Evolutionary conservation across 2,329 filamentous ascomycete genomes (phyloP), one percentile per base, ranked within the genome.

Genomic region (Aspergillus novoparasiticus): DNA sequence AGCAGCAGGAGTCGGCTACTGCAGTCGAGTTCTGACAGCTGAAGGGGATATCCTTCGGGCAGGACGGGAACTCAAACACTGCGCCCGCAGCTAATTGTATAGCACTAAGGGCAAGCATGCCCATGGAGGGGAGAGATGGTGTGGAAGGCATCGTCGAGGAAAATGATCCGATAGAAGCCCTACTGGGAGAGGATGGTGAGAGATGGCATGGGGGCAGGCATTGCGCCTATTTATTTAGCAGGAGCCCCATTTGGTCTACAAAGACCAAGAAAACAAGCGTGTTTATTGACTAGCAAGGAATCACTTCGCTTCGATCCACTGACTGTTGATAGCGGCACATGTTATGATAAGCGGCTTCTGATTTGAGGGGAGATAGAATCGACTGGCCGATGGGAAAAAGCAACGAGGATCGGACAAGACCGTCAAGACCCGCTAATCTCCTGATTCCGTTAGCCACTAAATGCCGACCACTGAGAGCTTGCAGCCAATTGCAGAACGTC

Each of bases 21-120:
- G 75, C 76, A 5, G 82, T 83, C 6, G 81, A 83, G 70, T 85
- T 86, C 60, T 85, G 82, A 69, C 86, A 88, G 71, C 85, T 87
- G 57, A 86, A 72, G 63, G 83, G 81, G 9, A 77, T 76, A 64
- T 79, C 64, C 50, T 64, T 68, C 46, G 68, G 65, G 62, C 76
- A 79, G 26, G 70, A 66, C 53, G 73, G 64, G 8, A 75, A 65
- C 53, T 61, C 57, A 39, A 72, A 74, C 23, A 68, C 64, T 12
- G 64, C 68, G n/a, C 70, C 64, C 11, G 68, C 60, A 57, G 66
- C 48, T 21, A 71, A 32, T 41, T 59, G 64, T 58, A 68, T 64
- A 14, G 71, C 68, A 28, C 64, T 63, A 23, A 76, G 62, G 66
- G 72, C 70, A 11, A 76, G 61, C 41, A 70, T 59, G 62, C 69